Evolutionary conservation across 352 stramenopile species (phyloP), one percentile per base, ranked within the genome.

Genomic region (Globisporangium echinulatum): DNA sequence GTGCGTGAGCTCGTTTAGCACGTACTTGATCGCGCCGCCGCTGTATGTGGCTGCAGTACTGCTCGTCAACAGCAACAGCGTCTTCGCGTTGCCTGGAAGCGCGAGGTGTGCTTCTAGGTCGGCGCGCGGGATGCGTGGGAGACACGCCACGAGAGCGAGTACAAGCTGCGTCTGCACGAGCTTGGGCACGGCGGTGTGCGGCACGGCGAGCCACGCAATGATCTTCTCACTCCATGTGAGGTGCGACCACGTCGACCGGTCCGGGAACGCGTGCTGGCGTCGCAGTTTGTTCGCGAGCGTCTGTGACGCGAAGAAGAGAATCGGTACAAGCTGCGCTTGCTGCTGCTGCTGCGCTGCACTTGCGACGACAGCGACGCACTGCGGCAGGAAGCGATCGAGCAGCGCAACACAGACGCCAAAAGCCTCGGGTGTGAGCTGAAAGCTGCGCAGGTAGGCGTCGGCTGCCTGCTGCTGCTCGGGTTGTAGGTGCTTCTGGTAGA

Each of bases 241-340:
- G 42, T 77, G 65, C 54, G 69, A 72, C 52, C 54, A 69, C 42
- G 59, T 17, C 39, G 46, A 50, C 5, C 40, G 52, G 40, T 39
- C 70, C 0, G 71, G 72, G 59, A 85, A 66, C 59, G 63, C 62
- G 40, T 79, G 71, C 49, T 88, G 73, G 19, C 81, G 78, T 5
- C 83, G 79, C 15, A 93, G 59, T 64, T 92, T 91, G 68, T 79
- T 90, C n/a, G 82, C 80, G 52, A 93, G 71, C 63, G 84, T 93
- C 72, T 93, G 84, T 15, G 84, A 70, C 19, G 84, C 73, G 67
- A 93, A 93, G 67, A 92, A 93, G 33, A 88, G 67, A 19, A 82
- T 67, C 11, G 82, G 79, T 11, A 86, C 66, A 44, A 59, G 60
- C 38, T 66, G 59, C 10, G 56, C 51, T 49, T 52, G 66, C 25